These are phyloP conservation scores for Pterulicium gracile DNA, from an alignment of 1,284 basidiomycete genomes.

Conservation along the genomic window DNA sequence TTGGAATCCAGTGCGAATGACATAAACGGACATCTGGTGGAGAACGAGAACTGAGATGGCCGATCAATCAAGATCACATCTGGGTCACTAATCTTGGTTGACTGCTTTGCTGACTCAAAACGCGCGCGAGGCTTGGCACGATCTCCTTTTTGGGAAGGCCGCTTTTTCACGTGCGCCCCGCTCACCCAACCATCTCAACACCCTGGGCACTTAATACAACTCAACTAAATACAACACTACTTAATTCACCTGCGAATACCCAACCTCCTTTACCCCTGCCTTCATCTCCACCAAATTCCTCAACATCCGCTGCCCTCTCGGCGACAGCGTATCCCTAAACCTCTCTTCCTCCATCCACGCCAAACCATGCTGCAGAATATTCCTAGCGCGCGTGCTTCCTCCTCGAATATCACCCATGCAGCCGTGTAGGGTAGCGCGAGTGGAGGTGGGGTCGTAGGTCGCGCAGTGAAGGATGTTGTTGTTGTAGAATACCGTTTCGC, in stretches of 20 bases:
- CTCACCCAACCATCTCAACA: no score
- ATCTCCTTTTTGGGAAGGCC: no score
- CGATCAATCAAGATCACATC: no score
- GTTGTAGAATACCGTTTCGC: constrained; percentile 78
- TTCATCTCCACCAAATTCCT: constrained; percentile 51
- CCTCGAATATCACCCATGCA: constrained; percentile 58
- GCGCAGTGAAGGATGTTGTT: constrained; percentile 74
- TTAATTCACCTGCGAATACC: constrained; percentile 34
- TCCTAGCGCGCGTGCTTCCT: constrained; percentile 56
- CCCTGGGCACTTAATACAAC: no score
- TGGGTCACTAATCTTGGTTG: no score
- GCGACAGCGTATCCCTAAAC: constrained; percentile 43
- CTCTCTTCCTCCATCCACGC: constrained; percentile 56
- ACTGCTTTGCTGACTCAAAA: no score
- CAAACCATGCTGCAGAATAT: constrained; percentile 74
- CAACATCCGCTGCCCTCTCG: constrained; percentile 46
- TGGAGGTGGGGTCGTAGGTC: constrained; percentile 41
- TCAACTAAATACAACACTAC: no score
- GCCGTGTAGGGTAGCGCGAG: constrained; percentile 66
- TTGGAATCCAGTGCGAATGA: no score
- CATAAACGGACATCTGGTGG: no score
- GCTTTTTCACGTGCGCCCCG: no score
- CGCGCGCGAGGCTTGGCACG: no score
- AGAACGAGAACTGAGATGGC: no score
- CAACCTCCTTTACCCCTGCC: constrained; percentile 29